Evolutionary conservation across 345 rosid genomes (phyloP).

Genomic region (Nephelium lappaceum): DNA sequence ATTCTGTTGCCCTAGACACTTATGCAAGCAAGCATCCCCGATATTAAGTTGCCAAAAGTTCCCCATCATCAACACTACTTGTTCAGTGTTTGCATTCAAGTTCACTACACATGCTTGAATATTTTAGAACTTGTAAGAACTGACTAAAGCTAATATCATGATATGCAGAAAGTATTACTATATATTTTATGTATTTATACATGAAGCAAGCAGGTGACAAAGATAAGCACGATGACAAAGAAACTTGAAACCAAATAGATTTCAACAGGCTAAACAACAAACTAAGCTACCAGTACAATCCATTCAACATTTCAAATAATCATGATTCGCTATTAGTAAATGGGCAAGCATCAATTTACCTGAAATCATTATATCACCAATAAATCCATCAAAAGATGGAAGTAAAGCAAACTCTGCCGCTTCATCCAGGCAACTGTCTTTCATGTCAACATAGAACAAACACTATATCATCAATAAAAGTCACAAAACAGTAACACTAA

Average conservation of each 20-base stretch:
- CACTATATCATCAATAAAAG: neutral
- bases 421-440: conserved; percentile 85
- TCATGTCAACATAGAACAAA: conserved; percentile 26
- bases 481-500: neutral
- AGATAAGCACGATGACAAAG: conserved; percentile 2
- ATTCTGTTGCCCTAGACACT: neutral
- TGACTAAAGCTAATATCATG: neutral
- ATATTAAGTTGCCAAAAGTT: neutral
- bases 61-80: neutral
- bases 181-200: neutral
- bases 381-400: conserved; percentile 61
- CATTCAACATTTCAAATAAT: neutral
- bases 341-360: conserved; percentile 39
- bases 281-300: neutral
- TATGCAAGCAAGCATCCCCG: neutral
- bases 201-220: neutral
- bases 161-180: neutral
- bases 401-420: conserved; percentile 70
- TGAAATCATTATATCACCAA: conserved; percentile 57
- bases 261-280: neutral
- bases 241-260: neutral
- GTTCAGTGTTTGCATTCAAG: neutral
- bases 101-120: neutral
- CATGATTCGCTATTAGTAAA: neutral
- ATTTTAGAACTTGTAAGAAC: neutral